A percentile compares a stretch with the other conserved stretches of the same genome.
Evolutionary conservation across 441 rosid genomes (phyloP).

Genomic region (Geranium incanum): DNA sequence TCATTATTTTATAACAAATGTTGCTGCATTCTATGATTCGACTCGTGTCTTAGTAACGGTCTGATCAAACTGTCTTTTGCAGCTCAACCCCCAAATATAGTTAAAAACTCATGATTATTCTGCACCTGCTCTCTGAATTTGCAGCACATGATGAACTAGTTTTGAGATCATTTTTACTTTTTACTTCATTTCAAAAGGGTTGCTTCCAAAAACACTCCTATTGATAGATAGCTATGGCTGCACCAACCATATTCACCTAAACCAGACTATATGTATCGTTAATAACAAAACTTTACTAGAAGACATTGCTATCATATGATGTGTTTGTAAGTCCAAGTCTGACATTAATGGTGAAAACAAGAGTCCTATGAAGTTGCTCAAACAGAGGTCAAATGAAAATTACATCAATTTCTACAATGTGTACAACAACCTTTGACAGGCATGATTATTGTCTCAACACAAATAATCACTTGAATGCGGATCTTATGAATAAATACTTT

Average conservation of each 20-base stretch:
- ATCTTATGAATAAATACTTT: background rate
- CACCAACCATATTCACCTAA: background rate
- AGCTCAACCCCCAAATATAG: background rate
- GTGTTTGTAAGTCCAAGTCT: too few relatives aligned
- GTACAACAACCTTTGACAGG: background rate
- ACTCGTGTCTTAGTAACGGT: background rate
- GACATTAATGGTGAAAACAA: background rate
- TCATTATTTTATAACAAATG: background rate
- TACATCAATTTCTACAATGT: background rate
- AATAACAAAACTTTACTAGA: constrained; percentile 1
- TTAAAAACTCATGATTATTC: background rate
- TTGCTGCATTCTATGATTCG: background rate
- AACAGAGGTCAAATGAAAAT: background rate
- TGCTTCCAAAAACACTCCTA: background rate
- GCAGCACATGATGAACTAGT: background rate
- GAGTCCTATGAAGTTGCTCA: background rate
- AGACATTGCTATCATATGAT: background rate
- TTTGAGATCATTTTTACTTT: background rate
- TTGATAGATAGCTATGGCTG: background rate
- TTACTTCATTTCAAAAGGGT: background rate
- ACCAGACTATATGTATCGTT: background rate
- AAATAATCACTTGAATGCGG: constrained; percentile 1
- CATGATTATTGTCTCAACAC: background rate
- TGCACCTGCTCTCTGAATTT: constrained; percentile 7
- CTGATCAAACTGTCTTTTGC: constrained; percentile 2